Conservation (phyloP, 345 rosid species). For the Eucalyptus fibrosa region DNA sequence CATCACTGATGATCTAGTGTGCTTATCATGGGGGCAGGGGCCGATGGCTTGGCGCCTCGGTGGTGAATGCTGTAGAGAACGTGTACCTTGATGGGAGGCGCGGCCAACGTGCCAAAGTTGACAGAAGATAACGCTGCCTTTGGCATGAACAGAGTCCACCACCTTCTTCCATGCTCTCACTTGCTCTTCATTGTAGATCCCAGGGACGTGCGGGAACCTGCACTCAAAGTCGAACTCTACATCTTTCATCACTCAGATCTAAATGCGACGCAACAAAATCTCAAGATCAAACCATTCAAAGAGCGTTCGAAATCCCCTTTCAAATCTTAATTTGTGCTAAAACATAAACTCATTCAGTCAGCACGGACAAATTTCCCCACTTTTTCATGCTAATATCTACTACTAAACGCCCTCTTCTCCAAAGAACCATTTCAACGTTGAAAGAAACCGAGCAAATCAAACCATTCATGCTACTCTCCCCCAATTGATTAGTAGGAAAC, state of each 20-base stretch:
- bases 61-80: neutral
- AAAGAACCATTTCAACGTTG: neutral
- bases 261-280: neutral
- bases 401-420: neutral
- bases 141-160: conserved; percentile 73
- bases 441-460: neutral
- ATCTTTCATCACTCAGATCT: neutral
- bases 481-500: neutral
- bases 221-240: neutral
- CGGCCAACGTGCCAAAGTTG: conserved; percentile 98
- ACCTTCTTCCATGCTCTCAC: conserved; percentile 81
- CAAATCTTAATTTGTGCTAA: neutral
- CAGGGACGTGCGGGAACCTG: conserved; percentile 96
- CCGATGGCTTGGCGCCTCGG: neutral
- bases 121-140: conserved; percentile 81
- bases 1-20: neutral
- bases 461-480: neutral
- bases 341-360: neutral
- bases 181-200: conserved; percentile 76
- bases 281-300: neutral
- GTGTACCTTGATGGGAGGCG: conserved; percentile 63
- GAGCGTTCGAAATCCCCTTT: neutral
- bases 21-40: neutral
- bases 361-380: neutral
- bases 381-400: neutral